A percentile compares a stretch with the other conserved stretches of the same genome.
These are phyloP conservation scores for Monascus purpureus DNA, from an alignment of 495 filamentous ascomycete genomes.

Conservation along the genomic window DNA sequence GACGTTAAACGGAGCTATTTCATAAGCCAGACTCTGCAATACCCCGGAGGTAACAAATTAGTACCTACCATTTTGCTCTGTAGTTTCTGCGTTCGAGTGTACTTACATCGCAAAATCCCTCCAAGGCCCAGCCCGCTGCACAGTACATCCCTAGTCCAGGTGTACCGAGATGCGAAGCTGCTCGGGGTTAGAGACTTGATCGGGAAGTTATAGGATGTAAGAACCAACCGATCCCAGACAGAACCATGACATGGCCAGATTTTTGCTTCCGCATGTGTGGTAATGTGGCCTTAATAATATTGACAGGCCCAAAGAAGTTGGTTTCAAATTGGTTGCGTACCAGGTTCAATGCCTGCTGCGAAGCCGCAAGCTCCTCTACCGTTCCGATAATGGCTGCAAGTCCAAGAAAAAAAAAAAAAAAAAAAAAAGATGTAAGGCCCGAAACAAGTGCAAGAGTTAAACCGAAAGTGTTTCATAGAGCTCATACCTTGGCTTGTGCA, in stretches of 20 bases:
- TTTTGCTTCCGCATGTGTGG: conserved; percentile 65
- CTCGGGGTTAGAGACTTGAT: conserved; percentile 7
- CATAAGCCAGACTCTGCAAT: conserved; percentile 69
- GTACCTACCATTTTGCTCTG: too few species aligned
- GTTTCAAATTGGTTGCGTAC: conserved; percentile 86
- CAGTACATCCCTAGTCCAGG: conserved; percentile 84
- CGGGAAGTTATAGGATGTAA: background rate
- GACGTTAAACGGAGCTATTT: conserved; percentile 94
- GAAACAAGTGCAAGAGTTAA: too few species aligned
- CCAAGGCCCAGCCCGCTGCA: conserved; percentile 85
- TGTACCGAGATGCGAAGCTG: conserved; percentile 78
- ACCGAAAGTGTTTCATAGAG: too few species aligned
- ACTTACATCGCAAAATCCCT: conserved; percentile 82
- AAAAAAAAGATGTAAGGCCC: too few species aligned
- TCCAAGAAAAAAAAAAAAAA: conserved; percentile 4
- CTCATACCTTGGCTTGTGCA: conserved; percentile 70
- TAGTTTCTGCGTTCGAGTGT: background rate
- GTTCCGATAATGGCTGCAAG: conserved; percentile 67
- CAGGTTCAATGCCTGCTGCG: conserved; percentile 56
- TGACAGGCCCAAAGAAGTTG: conserved; percentile 88
- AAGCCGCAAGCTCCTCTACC: conserved; percentile 75
- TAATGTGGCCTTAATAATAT: conserved; percentile 82
- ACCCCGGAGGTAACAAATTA: too few species aligned
- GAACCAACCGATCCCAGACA: conserved; percentile 64
- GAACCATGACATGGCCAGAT: conserved; percentile 76